Percentiles rank a stretch among this genome's conserved stretches.
phyloP scores from a whole-genome alignment of 768 basidiomycete genomes.

The Tricholoma bakamatsutake region DNA sequence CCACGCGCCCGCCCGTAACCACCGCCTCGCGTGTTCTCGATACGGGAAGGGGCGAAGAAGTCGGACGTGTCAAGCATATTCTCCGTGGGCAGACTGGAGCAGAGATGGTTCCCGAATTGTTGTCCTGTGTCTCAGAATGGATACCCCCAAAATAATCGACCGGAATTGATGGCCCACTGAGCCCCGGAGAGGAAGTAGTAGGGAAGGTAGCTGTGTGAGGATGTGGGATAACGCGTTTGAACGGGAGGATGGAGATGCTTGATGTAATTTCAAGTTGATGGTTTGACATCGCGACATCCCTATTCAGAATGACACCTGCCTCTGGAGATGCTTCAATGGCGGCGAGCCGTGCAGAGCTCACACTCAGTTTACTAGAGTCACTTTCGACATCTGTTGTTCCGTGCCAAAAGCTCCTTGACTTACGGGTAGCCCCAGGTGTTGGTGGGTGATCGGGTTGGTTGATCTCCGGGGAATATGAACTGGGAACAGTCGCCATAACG shows the following conservation, averaged over 20 bases:
- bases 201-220: neutral
- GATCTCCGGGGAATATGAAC: conserved; percentile 39
- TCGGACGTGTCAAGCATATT: conserved; percentile 53
- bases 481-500: conserved; percentile 59
- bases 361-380: neutral
- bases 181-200: conserved; percentile 5
- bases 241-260: neutral
- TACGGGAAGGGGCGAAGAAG: conserved; percentile 57
- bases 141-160: conserved; percentile 12
- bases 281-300: neutral
- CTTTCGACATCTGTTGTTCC: conserved; percentile 65
- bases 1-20: conserved; percentile 25
- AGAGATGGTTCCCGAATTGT: conserved; percentile 21
- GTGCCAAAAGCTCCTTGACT: conserved; percentile 70
- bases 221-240: neutral
- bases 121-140: neutral
- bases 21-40: conserved; percentile 28
- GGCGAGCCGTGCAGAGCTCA: neutral
- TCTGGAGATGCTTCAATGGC: neutral
- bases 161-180: neutral
- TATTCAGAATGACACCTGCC: neutral
- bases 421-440: conserved; percentile 47
- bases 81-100: conserved; percentile 47
- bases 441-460: conserved; percentile 24
- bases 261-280: neutral